Conservation (phyloP, 2,329 filamentous ascomycete genomes). For the Podosphaera fusca region DNA sequence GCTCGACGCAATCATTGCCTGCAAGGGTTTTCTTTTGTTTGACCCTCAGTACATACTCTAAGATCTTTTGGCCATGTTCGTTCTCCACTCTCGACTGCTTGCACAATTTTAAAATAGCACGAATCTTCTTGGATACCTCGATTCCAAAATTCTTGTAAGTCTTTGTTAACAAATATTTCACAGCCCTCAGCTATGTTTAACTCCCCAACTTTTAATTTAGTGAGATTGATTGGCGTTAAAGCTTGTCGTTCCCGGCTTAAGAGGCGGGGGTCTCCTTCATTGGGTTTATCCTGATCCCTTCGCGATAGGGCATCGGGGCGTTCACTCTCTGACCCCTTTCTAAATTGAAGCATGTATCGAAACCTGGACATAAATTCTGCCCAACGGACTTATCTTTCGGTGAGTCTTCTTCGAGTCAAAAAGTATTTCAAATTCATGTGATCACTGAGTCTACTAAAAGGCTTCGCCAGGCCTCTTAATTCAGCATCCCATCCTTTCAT, state of each 20-base stretch:
- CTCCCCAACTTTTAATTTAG: background rate
- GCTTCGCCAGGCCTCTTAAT: background rate
- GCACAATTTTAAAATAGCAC: no score
- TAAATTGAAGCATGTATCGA: background rate
- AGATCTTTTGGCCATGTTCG: background rate
- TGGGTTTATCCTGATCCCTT: background rate
- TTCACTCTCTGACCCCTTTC: constrained; percentile 1
- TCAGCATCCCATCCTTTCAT: background rate
- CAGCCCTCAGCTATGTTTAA: no score
- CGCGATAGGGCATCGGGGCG: background rate
- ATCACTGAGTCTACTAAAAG: background rate
- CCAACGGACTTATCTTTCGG: background rate
- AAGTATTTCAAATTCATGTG: constrained; percentile 1
- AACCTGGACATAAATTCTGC: background rate
- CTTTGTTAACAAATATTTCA: no score
- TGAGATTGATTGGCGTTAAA: background rate
- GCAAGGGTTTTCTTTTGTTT: no score
- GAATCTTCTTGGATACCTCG: no score
- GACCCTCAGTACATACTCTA: background rate
- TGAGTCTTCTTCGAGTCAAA: background rate
- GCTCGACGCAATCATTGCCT: no score
- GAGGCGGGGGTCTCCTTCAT: background rate
- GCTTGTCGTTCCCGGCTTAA: background rate
- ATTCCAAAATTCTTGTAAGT: no score
- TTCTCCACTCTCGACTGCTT: background rate